Evolutionary conservation across 441 rosid species (phyloP), one percentile per base, ranked within the genome.

Genomic region (Arabidopsis hybrid): DNA sequence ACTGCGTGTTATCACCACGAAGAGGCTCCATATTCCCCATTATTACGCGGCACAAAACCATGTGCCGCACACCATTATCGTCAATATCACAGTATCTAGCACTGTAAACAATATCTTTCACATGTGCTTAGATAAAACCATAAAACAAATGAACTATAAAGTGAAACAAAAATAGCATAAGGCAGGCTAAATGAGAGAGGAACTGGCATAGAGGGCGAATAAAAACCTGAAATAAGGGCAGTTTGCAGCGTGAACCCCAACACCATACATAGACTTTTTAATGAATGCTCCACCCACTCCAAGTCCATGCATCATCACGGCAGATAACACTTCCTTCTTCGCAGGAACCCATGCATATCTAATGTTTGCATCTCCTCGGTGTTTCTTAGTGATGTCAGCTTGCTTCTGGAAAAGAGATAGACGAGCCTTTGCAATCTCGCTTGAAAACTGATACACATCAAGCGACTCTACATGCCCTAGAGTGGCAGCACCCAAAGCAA

Each of bases 1-100:
- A 95, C 60, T 86, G 89, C 7, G 61, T 69, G 49, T 82, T 91
- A 68, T 50, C 79, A 76, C 92, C 93, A 65, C 67, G 52, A 64
- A 91, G 82, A 70, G 56, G 83, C 86, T 93, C 99, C 92, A 88
- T 87, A 47, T 82, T 89, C 79, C 98, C 99, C 98, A 91, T 80
- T 80, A 96, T 91, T 74, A 93, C 97, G 77, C 92, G 93, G 73
- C 98, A 93, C 36, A 88, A 82, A 71, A 90, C 78, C 85, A 96
- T 79, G 81, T 88, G 81, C 13, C 71, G 80, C 58, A 84, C 83
- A 40, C 93, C 96, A 73, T 91, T 90, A 88, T 93, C 97, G 81
- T 96, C 97, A 87, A 85, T 80, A 93, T 93, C 98, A 87, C 89
- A 87, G 83, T 75, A 80, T 11, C 67, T 85, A 52, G 87, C 95